Evolutionary conservation across 139 green algal genomes (phyloP).

Genomic region (Ostreobium quekettii): DNA sequence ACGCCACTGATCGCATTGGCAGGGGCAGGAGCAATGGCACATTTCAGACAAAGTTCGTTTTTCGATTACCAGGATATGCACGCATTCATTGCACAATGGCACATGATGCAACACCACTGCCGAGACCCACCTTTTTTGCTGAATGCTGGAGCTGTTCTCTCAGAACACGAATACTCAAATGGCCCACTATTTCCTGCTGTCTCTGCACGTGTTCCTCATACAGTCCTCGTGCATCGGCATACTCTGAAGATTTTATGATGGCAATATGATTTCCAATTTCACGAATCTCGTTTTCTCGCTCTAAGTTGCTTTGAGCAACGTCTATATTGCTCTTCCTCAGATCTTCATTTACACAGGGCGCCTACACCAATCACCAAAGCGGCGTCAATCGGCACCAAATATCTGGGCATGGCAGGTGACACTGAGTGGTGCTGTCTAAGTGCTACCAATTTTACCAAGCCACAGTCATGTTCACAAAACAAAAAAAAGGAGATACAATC

Average conservation of each 20-base stretch:
- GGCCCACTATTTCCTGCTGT: background rate
- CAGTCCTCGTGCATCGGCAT: background rate
- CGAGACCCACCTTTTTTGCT: conserved; percentile 1
- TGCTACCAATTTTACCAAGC: no score
- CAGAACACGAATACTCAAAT: conserved; percentile 9
- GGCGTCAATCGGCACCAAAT: no score
- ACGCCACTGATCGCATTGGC: no score
- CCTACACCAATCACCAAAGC: background rate
- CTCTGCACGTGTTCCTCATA: background rate
- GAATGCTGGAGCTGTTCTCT: background rate
- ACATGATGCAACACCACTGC: no score
- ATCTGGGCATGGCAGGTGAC: no score
- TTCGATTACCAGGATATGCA: no score
- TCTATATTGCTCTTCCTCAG: background rate
- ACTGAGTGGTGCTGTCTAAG: no score
- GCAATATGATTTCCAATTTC: conserved; percentile 4
- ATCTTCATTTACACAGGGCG: background rate
- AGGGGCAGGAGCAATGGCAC: no score
- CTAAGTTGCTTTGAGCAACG: background rate
- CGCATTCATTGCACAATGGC: no score
- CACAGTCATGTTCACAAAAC: no score
- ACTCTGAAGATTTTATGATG: conserved; percentile 17
- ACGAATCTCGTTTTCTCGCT: background rate
- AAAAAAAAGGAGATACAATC: no score
- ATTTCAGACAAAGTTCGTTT: no score